Evolutionary conservation across 441 rosid genomes (phyloP), one percentile per base, ranked within the genome.

Genomic region (Gossypium davidsonii): DNA sequence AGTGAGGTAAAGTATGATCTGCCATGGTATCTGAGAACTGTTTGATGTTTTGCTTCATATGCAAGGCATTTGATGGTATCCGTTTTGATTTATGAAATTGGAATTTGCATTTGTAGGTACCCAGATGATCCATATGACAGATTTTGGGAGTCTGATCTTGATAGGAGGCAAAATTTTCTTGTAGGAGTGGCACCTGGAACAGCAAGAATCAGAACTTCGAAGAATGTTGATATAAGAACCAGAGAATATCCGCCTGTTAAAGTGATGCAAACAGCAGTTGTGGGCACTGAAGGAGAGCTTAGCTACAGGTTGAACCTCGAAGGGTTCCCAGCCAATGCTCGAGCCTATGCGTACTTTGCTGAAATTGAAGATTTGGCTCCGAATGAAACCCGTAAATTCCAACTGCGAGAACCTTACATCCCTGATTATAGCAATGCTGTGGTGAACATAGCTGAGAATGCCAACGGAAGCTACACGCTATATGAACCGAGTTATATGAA

Each of bases 401-500:
- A 78, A 55, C 53, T 95, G 85, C 58, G 51, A 58, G 81, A 85
- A 23, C 99, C 99, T 56, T 76, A 84, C 72, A 70, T 83, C 1
- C 83, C 88, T 59, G 97, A 90, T 71, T 95, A 95, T 76, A 89
- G 94, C 81, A 86, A 84, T 74, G 98, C 99, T 14, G 93, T 92
- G 56, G 99, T 95, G 15, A 95, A 95, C 77, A 91, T 95, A 73
- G 90, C 87, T 25, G 99, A 92, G 85, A 95, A 95, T 85, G 99
- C 96, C 49, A 92, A 92, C 74, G 94, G 97, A 28, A 92, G 92
- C 85, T 87, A 81, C 78, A 88, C 79, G 1, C 99, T 95, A 67
- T 95, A 95, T 68, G 98, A 95, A 78, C 98, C 99, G 0, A 95
- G 99, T 82, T 95, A 91, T 85, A 92, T 92, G 99, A 95, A 95